Evolutionary conservation across 2,329 filamentous ascomycete species (phyloP).

Genomic region (Mycogone perniciosa): DNA sequence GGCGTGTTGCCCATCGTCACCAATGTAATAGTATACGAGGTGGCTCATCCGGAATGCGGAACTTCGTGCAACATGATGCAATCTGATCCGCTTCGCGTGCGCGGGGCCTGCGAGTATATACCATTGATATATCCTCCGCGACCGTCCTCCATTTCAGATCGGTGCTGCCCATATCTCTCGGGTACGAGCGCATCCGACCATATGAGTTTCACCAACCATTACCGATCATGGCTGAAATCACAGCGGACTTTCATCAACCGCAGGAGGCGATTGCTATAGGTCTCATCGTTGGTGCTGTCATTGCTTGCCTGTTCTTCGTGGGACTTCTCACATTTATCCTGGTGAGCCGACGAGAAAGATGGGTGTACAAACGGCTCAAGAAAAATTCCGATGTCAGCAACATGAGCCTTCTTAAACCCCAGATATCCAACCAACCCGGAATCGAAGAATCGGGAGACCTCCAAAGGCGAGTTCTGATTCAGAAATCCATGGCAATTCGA

Average conservation of each 20-base stretch:
- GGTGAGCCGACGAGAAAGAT: not conserved
- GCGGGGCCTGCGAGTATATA: no score
- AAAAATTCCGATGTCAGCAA: not conserved
- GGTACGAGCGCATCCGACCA: not conserved
- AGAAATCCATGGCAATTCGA: constrained; percentile 9
- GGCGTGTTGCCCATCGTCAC: no score
- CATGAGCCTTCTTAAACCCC: constrained; percentile 3
- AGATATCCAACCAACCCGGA: constrained; percentile 2
- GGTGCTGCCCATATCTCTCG: no score
- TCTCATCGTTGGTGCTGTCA: constrained; percentile 7
- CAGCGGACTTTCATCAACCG: not conserved
- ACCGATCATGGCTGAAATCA: not conserved
- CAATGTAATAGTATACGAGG: no score
- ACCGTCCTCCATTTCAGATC: no score
- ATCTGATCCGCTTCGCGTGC: no score
- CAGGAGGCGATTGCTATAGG: constrained; percentile 1
- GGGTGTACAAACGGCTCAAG: constrained; percentile 1
- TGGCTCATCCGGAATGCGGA: no score
- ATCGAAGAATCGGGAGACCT: constrained; percentile 5
- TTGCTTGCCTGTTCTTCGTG: not conserved
- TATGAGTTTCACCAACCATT: not conserved
- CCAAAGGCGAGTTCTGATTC: constrained; percentile 10
- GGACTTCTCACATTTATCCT: constrained; percentile 2
- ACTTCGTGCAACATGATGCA: no score
- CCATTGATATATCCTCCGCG: no score